A percentile compares a stretch with the other conserved stretches of the same genome.
phyloP scores from a whole-genome alignment of 2,329 filamentous ascomycete genomes.

The Fusarium clavum region DNA sequence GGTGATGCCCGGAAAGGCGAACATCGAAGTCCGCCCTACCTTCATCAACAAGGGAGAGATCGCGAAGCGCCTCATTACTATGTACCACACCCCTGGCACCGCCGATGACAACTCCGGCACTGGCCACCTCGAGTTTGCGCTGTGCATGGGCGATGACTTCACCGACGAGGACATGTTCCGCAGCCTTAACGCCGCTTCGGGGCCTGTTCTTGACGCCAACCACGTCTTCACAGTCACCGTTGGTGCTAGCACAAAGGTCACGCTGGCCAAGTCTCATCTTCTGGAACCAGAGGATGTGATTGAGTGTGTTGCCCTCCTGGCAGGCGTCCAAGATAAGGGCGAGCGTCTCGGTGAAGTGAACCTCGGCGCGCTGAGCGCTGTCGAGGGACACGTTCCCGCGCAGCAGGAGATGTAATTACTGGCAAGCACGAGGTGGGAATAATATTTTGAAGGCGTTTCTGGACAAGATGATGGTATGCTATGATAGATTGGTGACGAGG shows the following conservation, averaged over 20 bases:
- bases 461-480: slow-evolving; percentile 30
- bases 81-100: slow-evolving; percentile 69
- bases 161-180: slow-evolving; percentile 99
- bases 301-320: slow-evolving; percentile 69
- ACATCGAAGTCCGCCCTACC: slow-evolving; percentile 93
- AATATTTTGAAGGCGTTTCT: slow-evolving; percentile 42
- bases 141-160: slow-evolving; percentile 95
- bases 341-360: slow-evolving; percentile 64
- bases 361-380: slow-evolving; percentile 64
- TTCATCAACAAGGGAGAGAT: slow-evolving; percentile 99
- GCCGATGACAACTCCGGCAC: slow-evolving; percentile 58
- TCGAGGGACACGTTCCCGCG: slow-evolving; percentile 64
- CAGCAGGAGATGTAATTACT: slow-evolving; percentile 39
- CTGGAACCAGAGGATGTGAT: slow-evolving; percentile 91
- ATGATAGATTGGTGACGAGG: slow-evolving; percentile 40
- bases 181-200: slow-evolving; percentile 72
- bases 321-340: slow-evolving; percentile 57
- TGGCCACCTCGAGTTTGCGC: slow-evolving; percentile 80
- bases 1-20: slow-evolving; percentile 97
- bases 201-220: slow-evolving; percentile 64
- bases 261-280: slow-evolving; percentile 89
- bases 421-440: slow-evolving; percentile 5
- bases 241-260: slow-evolving; percentile 91
- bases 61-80: slow-evolving; percentile 81
- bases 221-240: slow-evolving; percentile 92